Conservation (phyloP, 805 yeast species). For the Saturnispora kantuleensis region DNA sequence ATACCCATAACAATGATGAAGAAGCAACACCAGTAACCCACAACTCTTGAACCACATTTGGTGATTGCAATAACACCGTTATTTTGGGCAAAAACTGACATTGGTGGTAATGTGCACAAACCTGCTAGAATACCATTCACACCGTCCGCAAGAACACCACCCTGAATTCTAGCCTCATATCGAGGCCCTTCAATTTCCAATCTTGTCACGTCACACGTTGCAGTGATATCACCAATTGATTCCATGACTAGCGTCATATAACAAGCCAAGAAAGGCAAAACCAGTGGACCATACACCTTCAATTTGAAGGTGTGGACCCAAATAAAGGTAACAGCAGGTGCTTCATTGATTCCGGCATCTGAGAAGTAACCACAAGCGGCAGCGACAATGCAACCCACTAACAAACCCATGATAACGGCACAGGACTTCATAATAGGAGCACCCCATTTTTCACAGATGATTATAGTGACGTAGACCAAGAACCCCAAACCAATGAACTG, state of each 20-base stretch:
- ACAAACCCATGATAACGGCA: conserved; percentile 77
- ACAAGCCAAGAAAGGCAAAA: conserved; percentile 76
- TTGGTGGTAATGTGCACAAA: conserved; percentile 75
- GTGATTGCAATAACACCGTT: conserved; percentile 92
- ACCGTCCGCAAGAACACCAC: conserved; percentile 88
- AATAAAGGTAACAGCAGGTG: conserved; percentile 75
- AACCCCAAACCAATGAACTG: conserved; percentile 82
- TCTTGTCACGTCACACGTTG: conserved; percentile 86
- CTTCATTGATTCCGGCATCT: conserved; percentile 43
- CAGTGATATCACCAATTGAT: conserved; percentile 91
- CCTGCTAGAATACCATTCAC: conserved; percentile 65
- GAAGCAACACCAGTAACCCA: conserved; percentile 45
- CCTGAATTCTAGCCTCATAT: conserved; percentile 82
- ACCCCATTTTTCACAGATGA: conserved; percentile 77
- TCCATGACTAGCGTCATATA: conserved; percentile 82
- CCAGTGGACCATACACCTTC: conserved; percentile 72
- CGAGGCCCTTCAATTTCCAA: conserved; percentile 71
- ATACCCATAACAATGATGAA: conserved; percentile 80
- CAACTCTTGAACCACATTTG: conserved; percentile 78
- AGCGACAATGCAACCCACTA: conserved; percentile 86
- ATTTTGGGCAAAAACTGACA: conserved; percentile 90
- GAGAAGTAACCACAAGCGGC: conserved; percentile 83
- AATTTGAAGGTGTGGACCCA: conserved; percentile 84
- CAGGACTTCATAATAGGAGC: conserved; percentile 92
- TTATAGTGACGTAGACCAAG: conserved; percentile 63